Evolutionary conservation across 2,329 filamentous ascomycete species (phyloP), one percentile per base, ranked within the genome.

Genomic region (Fusarium stilboides): DNA sequence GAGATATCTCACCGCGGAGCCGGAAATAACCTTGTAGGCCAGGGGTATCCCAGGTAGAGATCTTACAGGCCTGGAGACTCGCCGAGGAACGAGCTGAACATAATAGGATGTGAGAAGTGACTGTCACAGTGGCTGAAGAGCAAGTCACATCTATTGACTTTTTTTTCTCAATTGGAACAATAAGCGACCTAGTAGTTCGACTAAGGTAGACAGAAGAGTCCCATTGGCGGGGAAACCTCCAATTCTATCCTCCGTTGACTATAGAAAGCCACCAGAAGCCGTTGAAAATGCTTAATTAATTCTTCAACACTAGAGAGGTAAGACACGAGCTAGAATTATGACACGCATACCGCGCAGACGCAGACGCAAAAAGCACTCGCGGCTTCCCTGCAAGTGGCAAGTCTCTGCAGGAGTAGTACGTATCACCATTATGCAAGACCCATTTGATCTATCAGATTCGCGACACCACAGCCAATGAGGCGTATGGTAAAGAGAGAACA

Each of bases 371-470:
- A 2, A 50, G 6, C 5, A 26, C 12, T 40, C 46, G 28, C 28
- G 46, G 46, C 46, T 1, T 24, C 33, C 45, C 33, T 20, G 7
- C 28, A 7, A 56, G 20, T 20, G 49, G 33, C 24, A 19, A 37
- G 39, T 9, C 14, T 15, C n/a, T 58, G 39, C 56, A 58, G 56
- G 33, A 57, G 46, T 9, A 36, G 47, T 47, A n/a, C 47, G 15
- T 37, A 9, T 26, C n/a, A 24, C 13, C 40, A 43, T 22, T 15
- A 10, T 26, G 40, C 40, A 43, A 43, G 22, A 26, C 40, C 40
- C 8, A 55, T 39, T 40, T 45, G 56, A 58, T 58, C 19, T 56
- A 44, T 58, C 56, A 56, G 56, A 56, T 58, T 46, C 33, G 33
- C 55, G 39, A 31, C n/a, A 2, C 10, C 28, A 10, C 4, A 31